Percentiles rank a stretch among this genome's conserved stretches.
These are phyloP conservation scores for Trichoderma sp. DNA, from an alignment of 2,329 filamentous ascomycete genomes.

Conservation along the genomic window DNA sequence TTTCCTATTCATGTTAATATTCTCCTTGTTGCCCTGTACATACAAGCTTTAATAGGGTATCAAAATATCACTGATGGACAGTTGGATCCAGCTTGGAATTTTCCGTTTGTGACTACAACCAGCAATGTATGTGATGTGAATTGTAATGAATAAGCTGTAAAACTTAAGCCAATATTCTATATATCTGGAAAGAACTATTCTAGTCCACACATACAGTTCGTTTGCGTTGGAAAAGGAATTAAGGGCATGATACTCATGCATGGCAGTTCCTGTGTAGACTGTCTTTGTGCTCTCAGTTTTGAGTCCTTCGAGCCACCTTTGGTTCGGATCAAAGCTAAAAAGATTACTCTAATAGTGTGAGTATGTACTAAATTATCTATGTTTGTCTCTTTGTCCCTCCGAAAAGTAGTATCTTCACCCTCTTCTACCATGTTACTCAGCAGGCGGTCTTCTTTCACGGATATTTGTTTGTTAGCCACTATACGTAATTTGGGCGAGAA, in stretches of 20 bases:
- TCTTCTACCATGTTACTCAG: neutral
- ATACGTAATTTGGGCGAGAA: neutral
- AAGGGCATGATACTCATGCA: too few relatives aligned
- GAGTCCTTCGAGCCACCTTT: neutral
- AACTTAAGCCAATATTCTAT: neutral
- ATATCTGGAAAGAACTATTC: neutral
- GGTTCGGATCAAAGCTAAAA: neutral
- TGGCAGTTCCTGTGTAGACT: too few relatives aligned
- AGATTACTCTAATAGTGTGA: neutral
- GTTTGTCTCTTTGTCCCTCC: neutral
- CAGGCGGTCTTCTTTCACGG: neutral
- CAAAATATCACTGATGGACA: neutral
- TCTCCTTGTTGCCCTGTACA: neutral
- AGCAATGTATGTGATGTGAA: neutral
- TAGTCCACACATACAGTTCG: neutral
- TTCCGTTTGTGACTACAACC: neutral
- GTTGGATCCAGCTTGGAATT: neutral
- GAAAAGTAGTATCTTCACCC: neutral
- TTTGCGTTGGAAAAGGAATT: neutral
- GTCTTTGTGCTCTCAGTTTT: too few relatives aligned
- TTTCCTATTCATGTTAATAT: conserved; percentile 2
- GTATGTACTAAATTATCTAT: neutral
- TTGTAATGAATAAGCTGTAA: neutral
- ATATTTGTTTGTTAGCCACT: neutral
- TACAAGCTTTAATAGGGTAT: neutral